Percentiles rank a stretch among this genome's conserved stretches.
Conservation (phyloP, 2,329 filamentous ascomycete genomes). For the Aspergillus quadricinctus region DNA sequence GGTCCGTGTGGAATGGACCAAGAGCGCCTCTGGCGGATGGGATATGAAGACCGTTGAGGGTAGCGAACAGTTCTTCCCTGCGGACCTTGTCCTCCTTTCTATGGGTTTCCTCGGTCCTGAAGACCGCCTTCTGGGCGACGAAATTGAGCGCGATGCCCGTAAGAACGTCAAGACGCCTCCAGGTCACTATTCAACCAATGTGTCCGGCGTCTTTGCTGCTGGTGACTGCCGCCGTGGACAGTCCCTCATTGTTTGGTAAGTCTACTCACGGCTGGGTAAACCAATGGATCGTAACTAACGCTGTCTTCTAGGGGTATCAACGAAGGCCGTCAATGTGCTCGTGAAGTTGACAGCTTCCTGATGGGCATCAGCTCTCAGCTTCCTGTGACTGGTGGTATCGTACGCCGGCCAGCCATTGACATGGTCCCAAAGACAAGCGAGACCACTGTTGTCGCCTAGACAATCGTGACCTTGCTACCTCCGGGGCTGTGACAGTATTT, state of each 20-base stretch:
- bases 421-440: slow-evolving; percentile 33
- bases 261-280: slow-evolving; percentile 14
- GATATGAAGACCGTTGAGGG: slow-evolving; percentile 98
- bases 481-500: neutral
- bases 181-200: slow-evolving; percentile 82
- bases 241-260: slow-evolving; percentile 91
- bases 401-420: slow-evolving; percentile 66
- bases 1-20: slow-evolving; percentile 92
- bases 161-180: slow-evolving; percentile 95
- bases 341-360: slow-evolving; percentile 86
- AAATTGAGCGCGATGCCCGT: slow-evolving; percentile 83
- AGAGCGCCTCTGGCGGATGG: slow-evolving; percentile 83
- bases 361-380: slow-evolving; percentile 70
- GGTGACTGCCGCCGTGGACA: slow-evolving; percentile 94
- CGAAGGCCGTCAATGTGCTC: slow-evolving; percentile 86
- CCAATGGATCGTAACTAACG: slow-evolving; percentile 5
- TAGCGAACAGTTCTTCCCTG: slow-evolving; percentile 92
- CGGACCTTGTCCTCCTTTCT: slow-evolving; percentile 86
- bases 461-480: neutral
- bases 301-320: slow-evolving; percentile 72
- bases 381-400: slow-evolving; percentile 87
- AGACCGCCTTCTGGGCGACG: slow-evolving; percentile 78
- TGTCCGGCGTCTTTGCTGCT: slow-evolving; percentile 85
- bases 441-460: slow-evolving; percentile 28
- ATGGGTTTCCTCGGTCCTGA: slow-evolving; percentile 98